Evolutionary conservation across 768 basidiomycete genomes (phyloP).

Genomic region (Pleurotus eryngii): DNA sequence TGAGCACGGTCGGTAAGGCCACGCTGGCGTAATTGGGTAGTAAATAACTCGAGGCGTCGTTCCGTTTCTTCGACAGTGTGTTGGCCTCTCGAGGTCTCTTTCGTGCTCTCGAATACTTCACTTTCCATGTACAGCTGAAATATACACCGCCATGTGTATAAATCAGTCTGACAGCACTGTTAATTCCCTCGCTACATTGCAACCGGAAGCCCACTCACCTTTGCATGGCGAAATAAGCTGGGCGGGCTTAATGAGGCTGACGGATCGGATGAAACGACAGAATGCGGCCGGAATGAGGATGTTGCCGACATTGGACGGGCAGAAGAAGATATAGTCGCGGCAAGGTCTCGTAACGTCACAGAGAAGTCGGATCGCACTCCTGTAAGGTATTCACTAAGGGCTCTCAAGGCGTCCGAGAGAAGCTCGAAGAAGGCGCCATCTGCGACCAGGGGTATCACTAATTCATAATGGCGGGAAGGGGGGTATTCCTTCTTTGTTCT

Average conservation of each 20-base stretch:
- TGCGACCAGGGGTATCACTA: constrained; percentile 77
- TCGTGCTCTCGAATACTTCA: constrained; percentile 77
- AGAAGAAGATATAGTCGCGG: constrained; percentile 34
- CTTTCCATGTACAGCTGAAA: constrained; percentile 85
- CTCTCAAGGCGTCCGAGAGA: constrained; percentile 57
- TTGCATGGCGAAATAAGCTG: constrained; percentile 10
- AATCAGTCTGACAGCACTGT: constrained; percentile 45
- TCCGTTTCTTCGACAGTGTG: constrained; percentile 69
- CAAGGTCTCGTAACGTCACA: constrained; percentile 33
- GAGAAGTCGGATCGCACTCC: constrained; percentile 49
- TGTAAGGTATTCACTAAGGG: constrained; percentile 47
- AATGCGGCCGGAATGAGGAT: constrained; percentile 42
- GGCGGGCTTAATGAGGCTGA: constrained; percentile 27
- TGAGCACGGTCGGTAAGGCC: constrained; percentile 52
- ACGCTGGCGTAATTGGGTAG: constrained; percentile 50
- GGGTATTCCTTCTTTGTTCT: not conserved
- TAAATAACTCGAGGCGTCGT: constrained; percentile 58
- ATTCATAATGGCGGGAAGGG: constrained; percentile 32
- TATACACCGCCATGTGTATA: constrained; percentile 88
- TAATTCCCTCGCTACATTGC: not conserved
- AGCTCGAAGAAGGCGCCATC: constrained; percentile 80
- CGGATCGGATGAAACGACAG: constrained; percentile 33
- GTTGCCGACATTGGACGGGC: constrained; percentile 43
- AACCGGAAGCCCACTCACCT: not conserved
- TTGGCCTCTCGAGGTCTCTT: constrained; percentile 67